A percentile compares a stretch with the other conserved stretches of the same genome.
These are phyloP conservation scores for Moricandia arvensis DNA, from an alignment of 345 rosid genomes.

Conservation along the genomic window DNA sequence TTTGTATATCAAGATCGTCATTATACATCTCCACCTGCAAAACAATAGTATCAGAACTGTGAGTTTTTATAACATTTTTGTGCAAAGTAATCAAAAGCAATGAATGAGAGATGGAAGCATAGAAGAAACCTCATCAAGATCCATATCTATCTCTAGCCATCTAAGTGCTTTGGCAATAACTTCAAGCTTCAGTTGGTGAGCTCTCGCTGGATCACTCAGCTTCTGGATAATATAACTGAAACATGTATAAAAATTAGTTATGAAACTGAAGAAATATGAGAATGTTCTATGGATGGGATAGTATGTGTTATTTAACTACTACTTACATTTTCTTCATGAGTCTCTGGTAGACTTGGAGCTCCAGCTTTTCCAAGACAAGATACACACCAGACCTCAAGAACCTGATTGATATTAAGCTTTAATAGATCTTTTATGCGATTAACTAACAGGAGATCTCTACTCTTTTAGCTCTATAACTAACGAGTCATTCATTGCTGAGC, in stretches of 20 bases:
- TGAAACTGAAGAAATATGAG: not conserved
- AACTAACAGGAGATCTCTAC: not conserved
- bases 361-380: slow-evolving; percentile 95
- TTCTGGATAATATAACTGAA: slow-evolving; percentile 82
- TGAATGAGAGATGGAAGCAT: not conserved
- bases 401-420: slow-evolving; percentile 40
- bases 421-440: not conserved
- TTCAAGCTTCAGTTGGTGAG: slow-evolving; percentile 95
- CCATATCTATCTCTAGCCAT: slow-evolving; percentile 96
- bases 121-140: slow-evolving; percentile 76
- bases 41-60: not conserved
- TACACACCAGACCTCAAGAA: slow-evolving; percentile 93
- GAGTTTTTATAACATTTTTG: slow-evolving; percentile 6
- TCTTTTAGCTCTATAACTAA: slow-evolving; percentile 4
- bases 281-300: not conserved
- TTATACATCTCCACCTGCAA: slow-evolving; percentile 91
- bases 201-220: slow-evolving; percentile 81
- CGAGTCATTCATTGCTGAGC: not conserved
- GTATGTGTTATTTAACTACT: not conserved
- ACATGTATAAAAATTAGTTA: not conserved
- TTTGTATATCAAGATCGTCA: slow-evolving; percentile 82
- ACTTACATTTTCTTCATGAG: slow-evolving; percentile 87
- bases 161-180: slow-evolving; percentile 77
- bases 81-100: not conserved
- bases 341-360: slow-evolving; percentile 97